phyloP scores from a whole-genome alignment of 495 filamentous ascomycete species.

The Hypoxylon perforatum region DNA sequence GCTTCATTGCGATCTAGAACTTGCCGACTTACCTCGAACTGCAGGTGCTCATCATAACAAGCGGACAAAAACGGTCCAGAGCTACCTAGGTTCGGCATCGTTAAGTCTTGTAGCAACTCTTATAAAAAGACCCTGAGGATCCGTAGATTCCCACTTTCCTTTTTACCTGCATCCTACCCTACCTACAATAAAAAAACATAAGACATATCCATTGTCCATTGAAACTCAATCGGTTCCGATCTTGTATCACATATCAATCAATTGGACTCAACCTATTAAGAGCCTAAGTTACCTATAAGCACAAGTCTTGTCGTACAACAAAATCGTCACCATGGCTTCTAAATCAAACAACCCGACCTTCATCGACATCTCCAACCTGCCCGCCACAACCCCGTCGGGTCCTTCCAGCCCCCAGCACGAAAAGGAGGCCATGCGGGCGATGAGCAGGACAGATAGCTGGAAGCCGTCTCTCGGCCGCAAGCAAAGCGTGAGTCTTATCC shows the following conservation, averaged over 20 bases:
- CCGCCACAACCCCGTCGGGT: slow-evolving; percentile 12
- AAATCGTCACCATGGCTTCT: slow-evolving; percentile 11
- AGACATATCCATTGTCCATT: neutral
- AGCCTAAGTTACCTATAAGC: neutral
- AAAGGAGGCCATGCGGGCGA: slow-evolving; percentile 49
- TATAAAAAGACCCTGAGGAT: slow-evolving; percentile 15
- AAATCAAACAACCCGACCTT: slow-evolving; percentile 3
- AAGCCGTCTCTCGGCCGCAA: slow-evolving; percentile 52
- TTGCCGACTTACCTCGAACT: too few relatives aligned
- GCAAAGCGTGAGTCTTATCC: slow-evolving; percentile 48
- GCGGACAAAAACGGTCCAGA: neutral
- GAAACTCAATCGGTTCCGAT: neutral
- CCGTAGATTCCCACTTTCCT: neutral
- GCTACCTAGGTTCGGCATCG: slow-evolving; percentile 11
- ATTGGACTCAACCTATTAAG: neutral
- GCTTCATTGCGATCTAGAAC: slow-evolving; percentile 39
- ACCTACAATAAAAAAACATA: neutral
- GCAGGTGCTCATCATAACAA: too few relatives aligned
- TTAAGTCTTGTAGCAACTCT: neutral
- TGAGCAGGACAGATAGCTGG: slow-evolving; percentile 53
- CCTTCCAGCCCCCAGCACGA: slow-evolving; percentile 38
- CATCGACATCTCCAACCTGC: slow-evolving; percentile 28
- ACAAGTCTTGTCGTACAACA: neutral
- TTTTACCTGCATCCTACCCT: neutral
- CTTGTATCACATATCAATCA: neutral